These are phyloP conservation scores for Lactifluus hygrophoroides DNA, from an alignment of 768 basidiomycete species.

Conservation along the genomic window DNA sequence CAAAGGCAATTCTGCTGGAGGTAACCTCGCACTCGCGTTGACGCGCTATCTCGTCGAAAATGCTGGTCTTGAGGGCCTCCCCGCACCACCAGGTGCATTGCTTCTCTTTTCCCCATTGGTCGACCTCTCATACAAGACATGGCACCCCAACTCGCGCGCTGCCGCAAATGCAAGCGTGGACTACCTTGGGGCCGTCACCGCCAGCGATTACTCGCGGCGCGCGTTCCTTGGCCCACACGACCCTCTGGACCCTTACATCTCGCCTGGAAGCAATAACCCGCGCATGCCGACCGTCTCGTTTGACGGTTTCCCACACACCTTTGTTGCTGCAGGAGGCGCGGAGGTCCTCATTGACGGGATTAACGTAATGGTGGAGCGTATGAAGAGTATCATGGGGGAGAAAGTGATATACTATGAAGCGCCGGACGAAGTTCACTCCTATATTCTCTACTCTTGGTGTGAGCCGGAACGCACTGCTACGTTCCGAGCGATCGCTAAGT, in stretches of 20 bases:
- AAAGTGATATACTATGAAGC: slow-evolving; percentile 6
- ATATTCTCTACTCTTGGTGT: slow-evolving; percentile 40
- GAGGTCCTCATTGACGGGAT: slow-evolving; percentile 6
- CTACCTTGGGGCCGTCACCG: background rate
- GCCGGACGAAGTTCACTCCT: slow-evolving; percentile 36
- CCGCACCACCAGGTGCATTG: too few species aligned
- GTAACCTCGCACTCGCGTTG: too few species aligned
- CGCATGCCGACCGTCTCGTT: background rate
- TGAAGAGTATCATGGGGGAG: background rate
- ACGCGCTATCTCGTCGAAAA: background rate
- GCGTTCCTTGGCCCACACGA: slow-evolving; percentile 6
- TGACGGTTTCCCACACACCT: slow-evolving; percentile 2
- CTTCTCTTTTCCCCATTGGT: background rate
- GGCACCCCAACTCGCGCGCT: background rate
- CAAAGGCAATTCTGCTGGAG: background rate
- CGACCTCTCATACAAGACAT: background rate
- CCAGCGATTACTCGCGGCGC: too few species aligned
- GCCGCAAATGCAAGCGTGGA: background rate
- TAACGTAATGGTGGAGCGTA: background rate
- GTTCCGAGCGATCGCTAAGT: slow-evolving; percentile 36
- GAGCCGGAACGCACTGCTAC: slow-evolving; percentile 44
- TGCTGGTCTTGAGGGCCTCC: background rate
- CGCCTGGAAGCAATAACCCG: slow-evolving; percentile 4
- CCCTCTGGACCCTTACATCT: slow-evolving; percentile 5
- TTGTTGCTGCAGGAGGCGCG: slow-evolving; percentile 4